A percentile compares a stretch with the other conserved stretches of the same genome.
Evolutionary conservation across 78 protist genomes (phyloP).

Genomic region (Speleostelium caveatum): DNA sequence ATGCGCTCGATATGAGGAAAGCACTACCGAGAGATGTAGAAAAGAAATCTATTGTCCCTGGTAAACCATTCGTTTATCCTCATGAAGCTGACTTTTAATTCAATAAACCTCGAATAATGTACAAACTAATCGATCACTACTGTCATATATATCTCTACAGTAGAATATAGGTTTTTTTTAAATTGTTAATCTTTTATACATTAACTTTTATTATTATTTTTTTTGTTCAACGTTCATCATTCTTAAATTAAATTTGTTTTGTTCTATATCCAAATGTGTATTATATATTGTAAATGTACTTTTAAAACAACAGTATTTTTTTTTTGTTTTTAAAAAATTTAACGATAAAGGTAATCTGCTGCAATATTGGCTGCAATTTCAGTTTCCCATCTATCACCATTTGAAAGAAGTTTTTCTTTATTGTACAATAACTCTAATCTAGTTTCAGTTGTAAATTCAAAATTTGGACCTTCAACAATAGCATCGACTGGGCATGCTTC

Average conservation of each 20-base stretch:
- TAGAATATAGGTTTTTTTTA: too few relatives aligned
- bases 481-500: conserved; percentile 97
- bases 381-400: conserved; percentile 96
- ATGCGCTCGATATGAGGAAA: conserved; percentile 92
- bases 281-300: too few relatives aligned
- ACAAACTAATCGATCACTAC: too few relatives aligned
- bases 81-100: conserved; percentile 50
- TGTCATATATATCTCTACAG: too few relatives aligned
- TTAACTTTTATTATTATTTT: too few relatives aligned
- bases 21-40: conserved; percentile 92
- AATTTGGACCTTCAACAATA: conserved; percentile 97
- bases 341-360: conserved; percentile 86
- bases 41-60: conserved; percentile 88
- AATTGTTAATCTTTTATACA: too few relatives aligned
- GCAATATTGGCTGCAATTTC: conserved; percentile 91
- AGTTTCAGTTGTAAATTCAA: conserved; percentile 94
- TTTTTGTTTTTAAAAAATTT: neutral
- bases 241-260: too few relatives aligned
- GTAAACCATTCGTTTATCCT: conserved; percentile 77
- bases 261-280: too few relatives aligned
- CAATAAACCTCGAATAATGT: neutral
- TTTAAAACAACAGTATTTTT: too few relatives aligned
- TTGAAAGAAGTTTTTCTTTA: conserved; percentile 93
- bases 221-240: too few relatives aligned
- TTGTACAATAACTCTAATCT: conserved; percentile 93